Conservation (phyloP, 73 alveolate species). For the Paramecium sexaurelia region DNA sequence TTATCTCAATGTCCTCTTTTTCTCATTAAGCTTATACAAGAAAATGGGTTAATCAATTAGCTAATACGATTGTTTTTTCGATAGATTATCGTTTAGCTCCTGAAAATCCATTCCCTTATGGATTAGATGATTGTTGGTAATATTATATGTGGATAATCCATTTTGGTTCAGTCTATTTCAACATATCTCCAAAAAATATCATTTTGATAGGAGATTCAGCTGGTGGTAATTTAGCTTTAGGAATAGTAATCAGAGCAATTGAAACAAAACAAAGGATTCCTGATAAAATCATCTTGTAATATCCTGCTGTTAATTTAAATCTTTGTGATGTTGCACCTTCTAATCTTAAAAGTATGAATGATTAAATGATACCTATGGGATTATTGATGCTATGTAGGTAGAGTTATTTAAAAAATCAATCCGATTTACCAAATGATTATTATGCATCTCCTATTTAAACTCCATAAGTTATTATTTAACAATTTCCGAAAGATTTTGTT, state of each 20-base stretch:
- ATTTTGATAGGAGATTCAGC: constrained; percentile 88
- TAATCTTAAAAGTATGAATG: constrained; percentile 78
- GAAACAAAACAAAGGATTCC: constrained; percentile 87
- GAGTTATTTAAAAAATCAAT: constrained; percentile 73
- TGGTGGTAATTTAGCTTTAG: constrained; percentile 85
- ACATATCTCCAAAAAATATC: constrained; percentile 69
- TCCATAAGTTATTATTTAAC: constrained; percentile 59
- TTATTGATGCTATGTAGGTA: constrained; percentile 83
- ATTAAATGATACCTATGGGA: constrained; percentile 83
- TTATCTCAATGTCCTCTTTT: constrained; percentile 90
- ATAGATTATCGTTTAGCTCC: constrained; percentile 88
- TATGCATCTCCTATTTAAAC: constrained; percentile 74
- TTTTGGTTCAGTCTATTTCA: constrained; percentile 70
- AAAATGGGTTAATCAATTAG: constrained; percentile 89
- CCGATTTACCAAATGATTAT: constrained; percentile 71
- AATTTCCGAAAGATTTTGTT: constrained; percentile 71
- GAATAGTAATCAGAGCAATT: constrained; percentile 80
- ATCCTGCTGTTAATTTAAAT: constrained; percentile 89
- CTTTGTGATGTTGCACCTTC: constrained; percentile 72
- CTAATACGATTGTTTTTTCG: constrained; percentile 74
- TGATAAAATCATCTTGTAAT: constrained; percentile 82
- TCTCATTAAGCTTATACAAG: constrained; percentile 92
- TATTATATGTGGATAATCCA: constrained; percentile 82
- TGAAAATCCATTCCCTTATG: constrained; percentile 81
- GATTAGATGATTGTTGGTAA: constrained; percentile 87